A percentile compares a stretch with the other conserved stretches of the same genome.
phyloP scores from a whole-genome alignment of 2,329 filamentous ascomycete genomes.

The Hymenoscyphus linearis region DNA sequence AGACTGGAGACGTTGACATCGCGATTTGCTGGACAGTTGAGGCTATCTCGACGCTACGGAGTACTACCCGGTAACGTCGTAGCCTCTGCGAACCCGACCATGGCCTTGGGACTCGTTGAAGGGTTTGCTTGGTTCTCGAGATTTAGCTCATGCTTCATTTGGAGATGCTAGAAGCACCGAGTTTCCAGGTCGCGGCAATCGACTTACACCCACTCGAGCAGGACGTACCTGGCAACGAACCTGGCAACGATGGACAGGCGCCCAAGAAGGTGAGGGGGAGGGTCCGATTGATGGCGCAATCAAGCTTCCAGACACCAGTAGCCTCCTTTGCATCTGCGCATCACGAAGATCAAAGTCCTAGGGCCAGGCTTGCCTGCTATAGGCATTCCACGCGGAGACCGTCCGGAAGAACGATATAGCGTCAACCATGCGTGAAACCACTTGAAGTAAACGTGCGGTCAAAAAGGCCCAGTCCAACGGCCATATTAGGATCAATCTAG shows the following conservation, averaged over 20 bases:
- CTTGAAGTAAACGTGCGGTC: neutral
- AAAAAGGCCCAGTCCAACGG: neutral
- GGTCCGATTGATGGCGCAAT: neutral
- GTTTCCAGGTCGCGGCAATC: neutral
- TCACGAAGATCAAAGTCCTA: neutral
- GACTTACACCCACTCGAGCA: neutral
- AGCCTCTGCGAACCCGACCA: neutral
- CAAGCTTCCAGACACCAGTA: neutral
- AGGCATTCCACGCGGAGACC: too few species aligned
- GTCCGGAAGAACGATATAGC: neutral
- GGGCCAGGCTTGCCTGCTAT: neutral
- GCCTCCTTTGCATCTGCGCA: neutral
- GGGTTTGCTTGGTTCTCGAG: neutral
- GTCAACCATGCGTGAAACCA: neutral
- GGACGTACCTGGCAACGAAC: neutral
- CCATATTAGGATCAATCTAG: neutral
- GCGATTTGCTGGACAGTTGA: neutral
- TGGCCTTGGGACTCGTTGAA: neutral
- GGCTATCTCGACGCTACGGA: neutral
- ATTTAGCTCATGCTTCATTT: neutral
- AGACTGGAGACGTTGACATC: too few species aligned
- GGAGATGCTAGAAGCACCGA: neutral
- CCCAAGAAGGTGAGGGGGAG: neutral
- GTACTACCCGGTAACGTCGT: too few species aligned
- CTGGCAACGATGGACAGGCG: neutral